These are phyloP conservation scores for Sclerotiophoma versabilis DNA, from an alignment of 2,329 filamentous ascomycete species.

Conservation along the genomic window DNA sequence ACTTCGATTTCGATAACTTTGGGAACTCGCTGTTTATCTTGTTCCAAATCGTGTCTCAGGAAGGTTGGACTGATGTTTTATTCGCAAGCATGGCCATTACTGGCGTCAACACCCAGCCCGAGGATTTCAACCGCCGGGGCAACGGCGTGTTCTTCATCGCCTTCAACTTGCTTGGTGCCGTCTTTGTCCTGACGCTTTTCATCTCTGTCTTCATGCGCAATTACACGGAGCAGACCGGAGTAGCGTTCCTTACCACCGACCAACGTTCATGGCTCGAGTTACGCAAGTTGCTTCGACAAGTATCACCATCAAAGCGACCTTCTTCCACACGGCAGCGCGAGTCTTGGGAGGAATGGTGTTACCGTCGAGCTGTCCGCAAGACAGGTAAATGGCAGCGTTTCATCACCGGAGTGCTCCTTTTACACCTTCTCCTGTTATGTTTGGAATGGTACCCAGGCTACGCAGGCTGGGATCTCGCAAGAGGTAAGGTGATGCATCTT, in stretches of 20 bases:
- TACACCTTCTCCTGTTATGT: conserved; percentile 84
- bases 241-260: conserved; percentile 93
- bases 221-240: conserved; percentile 97
- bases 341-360: conserved; percentile 91
- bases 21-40: conserved; percentile 93
- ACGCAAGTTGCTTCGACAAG: conserved; percentile 87
- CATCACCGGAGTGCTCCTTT: conserved; percentile 78
- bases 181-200: conserved; percentile 96
- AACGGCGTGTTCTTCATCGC: conserved; percentile 95
- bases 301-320: conserved; percentile 92
- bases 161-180: conserved; percentile 94
- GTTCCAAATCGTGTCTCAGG: conserved; percentile 98
- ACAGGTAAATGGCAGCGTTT: conserved; percentile 88
- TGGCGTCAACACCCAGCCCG: conserved; percentile 75
- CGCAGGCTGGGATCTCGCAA: conserved; percentile 70
- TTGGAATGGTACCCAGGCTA: conserved; percentile 85
- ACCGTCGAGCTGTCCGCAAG: conserved; percentile 92
- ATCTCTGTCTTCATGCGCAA: conserved; percentile 99
- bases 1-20: conserved; percentile 94
- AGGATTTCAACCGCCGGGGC: conserved; percentile 72
- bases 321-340: conserved; percentile 75
- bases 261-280: conserved; percentile 97
- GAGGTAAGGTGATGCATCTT: conserved; percentile 55
- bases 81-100: conserved; percentile 83
- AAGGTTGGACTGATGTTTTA: conserved; percentile 96